Evolutionary conservation across 495 filamentous ascomycete species (phyloP), one percentile per base, ranked within the genome.

Genomic region (Chlorociboria aeruginascens): DNA sequence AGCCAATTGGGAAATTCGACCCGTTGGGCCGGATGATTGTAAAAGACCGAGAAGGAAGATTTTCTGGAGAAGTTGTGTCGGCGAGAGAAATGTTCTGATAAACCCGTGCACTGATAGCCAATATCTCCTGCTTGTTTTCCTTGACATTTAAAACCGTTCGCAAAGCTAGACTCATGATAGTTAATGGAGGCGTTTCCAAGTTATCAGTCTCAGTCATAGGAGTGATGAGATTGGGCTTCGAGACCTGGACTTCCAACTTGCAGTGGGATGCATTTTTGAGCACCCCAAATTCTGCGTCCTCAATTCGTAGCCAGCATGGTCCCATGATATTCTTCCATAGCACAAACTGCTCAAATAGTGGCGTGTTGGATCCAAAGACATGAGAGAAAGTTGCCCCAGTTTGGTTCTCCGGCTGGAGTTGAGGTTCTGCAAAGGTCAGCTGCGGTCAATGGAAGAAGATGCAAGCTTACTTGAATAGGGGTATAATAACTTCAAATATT

Each of bases 251-350:
- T 65, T 98, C 92, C 14, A 97, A 79, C 56, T 95, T 96, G 73
- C 93, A 96, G 79, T 92, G 90, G 1, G 93, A 97, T 14, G 86
- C 81, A 57, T 96, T 96, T 62, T 82, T 88, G n/a, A 95, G 66
- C 1, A 83, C 70, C 10, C 74, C 71, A 63, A 94, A 94, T 60
- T 95, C 78, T 32, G 82, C 85, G 46, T 81, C 83, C 50, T 86
- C 74, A 48, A 98, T 88, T 59, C 78, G 85, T 13, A 98, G 73
- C 92, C 92, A 98, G 67, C 93, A 98, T 9, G 92, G 92, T 0
- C 92, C 92, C 89, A 94, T 97, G 49, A 98, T 85, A 52, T 90
- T 89, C 65, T 93, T 95, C 85, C 88, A 96, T 10, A 98, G 73
- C 11, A 96, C 93, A 58, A 98, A 98, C 57, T 98, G 92, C 58